Evolutionary conservation across 169 alveolate genomes (phyloP), one percentile per base, ranked within the genome.

Genomic region (Ichthyophthirius multifiliis): DNA sequence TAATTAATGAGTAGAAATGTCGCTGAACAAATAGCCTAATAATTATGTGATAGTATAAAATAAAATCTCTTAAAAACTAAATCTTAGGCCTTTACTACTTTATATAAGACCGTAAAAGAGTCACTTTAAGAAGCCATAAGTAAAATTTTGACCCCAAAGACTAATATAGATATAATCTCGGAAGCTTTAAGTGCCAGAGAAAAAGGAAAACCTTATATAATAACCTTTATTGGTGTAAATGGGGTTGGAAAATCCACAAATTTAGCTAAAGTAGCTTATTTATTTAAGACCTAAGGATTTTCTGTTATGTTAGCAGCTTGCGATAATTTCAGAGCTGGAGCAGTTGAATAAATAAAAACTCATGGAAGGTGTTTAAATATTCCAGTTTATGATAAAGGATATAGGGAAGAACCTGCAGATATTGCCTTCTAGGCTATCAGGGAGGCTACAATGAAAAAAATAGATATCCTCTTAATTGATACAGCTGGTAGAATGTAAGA

Each of bases 401-500:
- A 99, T 87, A 99, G 99, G 71, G 97, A 98, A 92, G 99, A 98
- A 80, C 99, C 99, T 12, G 99, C 99, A 10, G 94, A 92, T 43
- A 96, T 98, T 43, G 99, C 99, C 30, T 93, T 94, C 73, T 98
- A 97, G 83, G 99, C 99, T 30, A 85, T 98, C 39, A 83, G 95
- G 47, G 92, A 93, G 63, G 99, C 99, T 13, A 85, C 90, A 67
- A 89, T 93, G 20, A 95, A 96, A 82, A 95, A 96, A 15, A 91
- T 81, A 77, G 99, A 99, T 74, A 99, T 98, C 31, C 99, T 99
- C 6, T 94, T 99, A 39, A 98, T 99, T 34, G 99, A 99, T 90
- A 99, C 99, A 4, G 99, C 99, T 6, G 99, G 99, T 2, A 95
- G 99, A 84, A 99, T 99, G 99, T 99, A 99, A 94, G 99, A 98